A percentile compares a stretch with the other conserved stretches of the same genome.
phyloP scores from a whole-genome alignment of 2,329 filamentous ascomycete species.

The Diatrype stigma region DNA sequence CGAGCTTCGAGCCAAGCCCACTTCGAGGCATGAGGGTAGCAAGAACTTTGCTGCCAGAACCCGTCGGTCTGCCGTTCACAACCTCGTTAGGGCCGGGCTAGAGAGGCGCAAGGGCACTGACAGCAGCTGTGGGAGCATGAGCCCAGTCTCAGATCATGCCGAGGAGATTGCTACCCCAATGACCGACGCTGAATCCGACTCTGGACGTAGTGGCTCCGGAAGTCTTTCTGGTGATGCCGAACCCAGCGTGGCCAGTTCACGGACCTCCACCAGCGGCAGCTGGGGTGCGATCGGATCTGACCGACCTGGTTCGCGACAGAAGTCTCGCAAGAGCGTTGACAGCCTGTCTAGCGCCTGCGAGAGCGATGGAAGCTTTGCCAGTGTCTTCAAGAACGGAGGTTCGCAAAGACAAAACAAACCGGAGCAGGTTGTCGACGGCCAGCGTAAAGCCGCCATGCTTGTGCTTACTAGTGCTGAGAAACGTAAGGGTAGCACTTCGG shows the following conservation, averaged over 20 bases:
- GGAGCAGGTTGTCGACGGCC: conserved; percentile 48
- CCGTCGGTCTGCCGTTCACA: conserved; percentile 86
- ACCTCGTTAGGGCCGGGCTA: conserved; percentile 82
- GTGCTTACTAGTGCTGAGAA: conserved; percentile 87
- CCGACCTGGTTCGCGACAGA: conserved; percentile 68
- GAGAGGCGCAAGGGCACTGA: conserved; percentile 76
- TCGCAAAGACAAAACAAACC: conserved; percentile 49
- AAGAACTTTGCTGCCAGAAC: conserved; percentile 95
- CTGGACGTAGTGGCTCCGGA: conserved; percentile 68
- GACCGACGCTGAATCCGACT: conserved; percentile 71
- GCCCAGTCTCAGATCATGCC: conserved; percentile 78
- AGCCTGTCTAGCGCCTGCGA: conserved; percentile 61
- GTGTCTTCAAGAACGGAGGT: conserved; percentile 57
- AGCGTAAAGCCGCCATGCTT: conserved; percentile 81
- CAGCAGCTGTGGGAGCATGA: conserved; percentile 72
- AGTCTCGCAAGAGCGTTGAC: conserved; percentile 57
- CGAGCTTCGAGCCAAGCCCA: conserved; percentile 84
- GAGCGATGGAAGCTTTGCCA: conserved; percentile 60
- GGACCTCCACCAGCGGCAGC: conserved; percentile 67
- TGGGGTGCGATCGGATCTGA: conserved; percentile 84
- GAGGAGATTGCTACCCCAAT: conserved; percentile 63
- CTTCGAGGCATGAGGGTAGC: conserved; percentile 89
- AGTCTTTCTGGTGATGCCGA: conserved; percentile 73
- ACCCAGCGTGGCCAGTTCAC: conserved; percentile 67
- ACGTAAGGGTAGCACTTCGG: conserved; percentile 60